Evolutionary conservation across 805 yeast genomes (phyloP).

Genomic region (Spathaspora girioi): DNA sequence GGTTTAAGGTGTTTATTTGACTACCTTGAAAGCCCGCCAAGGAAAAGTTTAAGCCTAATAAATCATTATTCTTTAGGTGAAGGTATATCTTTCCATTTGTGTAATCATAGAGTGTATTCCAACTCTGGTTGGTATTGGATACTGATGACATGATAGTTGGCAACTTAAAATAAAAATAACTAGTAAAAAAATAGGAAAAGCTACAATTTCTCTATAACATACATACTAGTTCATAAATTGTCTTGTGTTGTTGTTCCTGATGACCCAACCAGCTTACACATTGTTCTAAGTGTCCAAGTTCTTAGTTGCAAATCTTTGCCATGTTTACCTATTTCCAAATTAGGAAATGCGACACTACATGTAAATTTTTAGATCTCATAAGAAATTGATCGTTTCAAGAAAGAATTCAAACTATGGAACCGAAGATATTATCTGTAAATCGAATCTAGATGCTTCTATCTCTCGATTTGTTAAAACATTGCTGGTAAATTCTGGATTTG

Average conservation of each 20-base stretch:
- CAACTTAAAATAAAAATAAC: background rate
- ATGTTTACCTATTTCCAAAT: background rate
- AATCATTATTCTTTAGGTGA: slow-evolving; percentile 33
- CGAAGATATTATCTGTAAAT: no score
- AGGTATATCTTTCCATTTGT: slow-evolving; percentile 30
- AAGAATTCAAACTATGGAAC: background rate
- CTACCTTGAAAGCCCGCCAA: slow-evolving; percentile 24
- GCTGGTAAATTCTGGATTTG: no score
- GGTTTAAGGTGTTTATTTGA: slow-evolving; percentile 10
- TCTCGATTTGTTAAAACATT: no score
- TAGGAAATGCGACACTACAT: background rate
- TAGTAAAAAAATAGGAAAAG: background rate
- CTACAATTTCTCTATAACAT: background rate
- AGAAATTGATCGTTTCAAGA: background rate
- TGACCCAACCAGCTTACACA: background rate
- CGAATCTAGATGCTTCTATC: no score
- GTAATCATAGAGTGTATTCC: slow-evolving; percentile 36
- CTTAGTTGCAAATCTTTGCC: background rate
- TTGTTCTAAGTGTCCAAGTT: background rate
- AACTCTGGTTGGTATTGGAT: slow-evolving; percentile 5
- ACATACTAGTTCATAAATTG: background rate
- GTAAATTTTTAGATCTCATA: background rate
- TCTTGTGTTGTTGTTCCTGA: background rate
- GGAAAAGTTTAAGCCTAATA: slow-evolving; percentile 32
- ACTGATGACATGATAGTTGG: background rate